These are phyloP conservation scores for Suillus ampliporus DNA, from an alignment of 768 basidiomycete genomes.

Conservation along the genomic window DNA sequence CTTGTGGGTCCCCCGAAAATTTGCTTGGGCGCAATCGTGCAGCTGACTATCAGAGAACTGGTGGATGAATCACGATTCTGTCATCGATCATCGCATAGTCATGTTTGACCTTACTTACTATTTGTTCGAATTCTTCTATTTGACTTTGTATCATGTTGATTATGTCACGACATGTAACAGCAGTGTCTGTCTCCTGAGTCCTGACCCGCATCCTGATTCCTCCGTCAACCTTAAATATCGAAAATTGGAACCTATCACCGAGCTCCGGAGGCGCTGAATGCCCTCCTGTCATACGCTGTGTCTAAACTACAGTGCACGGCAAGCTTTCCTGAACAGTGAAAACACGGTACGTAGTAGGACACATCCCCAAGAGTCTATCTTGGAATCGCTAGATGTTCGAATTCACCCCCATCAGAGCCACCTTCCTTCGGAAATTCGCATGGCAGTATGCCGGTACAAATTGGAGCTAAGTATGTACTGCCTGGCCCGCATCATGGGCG, in stretches of 20 bases:
- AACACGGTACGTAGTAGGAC: background rate
- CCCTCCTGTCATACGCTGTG: background rate
- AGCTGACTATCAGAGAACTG: too few species aligned
- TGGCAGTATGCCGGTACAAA: background rate
- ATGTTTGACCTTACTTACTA: too few species aligned
- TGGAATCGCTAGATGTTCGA: background rate
- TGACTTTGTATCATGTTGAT: background rate
- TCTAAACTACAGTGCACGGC: background rate
- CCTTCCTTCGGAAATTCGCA: background rate
- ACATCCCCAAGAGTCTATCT: background rate
- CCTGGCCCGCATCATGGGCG: background rate
- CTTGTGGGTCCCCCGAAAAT: too few species aligned
- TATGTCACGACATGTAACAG: too few species aligned
- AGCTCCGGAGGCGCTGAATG: background rate
- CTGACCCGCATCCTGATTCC: too few species aligned
- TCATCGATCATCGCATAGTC: too few species aligned
- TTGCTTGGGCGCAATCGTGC: too few species aligned
- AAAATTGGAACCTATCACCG: background rate
- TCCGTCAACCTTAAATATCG: background rate
- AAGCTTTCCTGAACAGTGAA: background rate
- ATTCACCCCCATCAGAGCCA: background rate
- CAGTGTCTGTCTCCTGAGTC: too few species aligned
- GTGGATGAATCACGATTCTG: too few species aligned
- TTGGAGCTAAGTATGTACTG: background rate
- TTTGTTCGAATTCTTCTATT: constrained; percentile 7